Evolutionary conservation across 495 filamentous ascomycete genomes (phyloP), one percentile per base, ranked within the genome.

Genomic region (Podospora comata): DNA sequence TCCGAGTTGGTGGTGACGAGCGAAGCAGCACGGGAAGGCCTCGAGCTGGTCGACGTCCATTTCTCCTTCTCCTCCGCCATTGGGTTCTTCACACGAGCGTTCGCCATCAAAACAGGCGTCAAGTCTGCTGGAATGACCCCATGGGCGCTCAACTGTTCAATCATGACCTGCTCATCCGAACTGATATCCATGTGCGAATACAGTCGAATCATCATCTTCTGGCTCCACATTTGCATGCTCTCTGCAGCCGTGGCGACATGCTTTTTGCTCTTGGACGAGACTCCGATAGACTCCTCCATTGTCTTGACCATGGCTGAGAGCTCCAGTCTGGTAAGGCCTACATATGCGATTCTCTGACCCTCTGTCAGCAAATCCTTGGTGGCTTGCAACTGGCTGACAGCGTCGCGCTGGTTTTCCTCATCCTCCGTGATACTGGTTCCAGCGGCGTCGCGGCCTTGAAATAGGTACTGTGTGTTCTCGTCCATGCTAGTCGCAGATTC

Each of bases 161-260:
- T 97, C 95, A 99, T 99, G 73, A 99, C 82, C 81, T 99, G 95
- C 82, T 99, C 95, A 65, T 84, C 86, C 26, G 90, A 76, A 73
- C 88, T 91, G 72, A 99, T 93, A 65, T 99, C 95, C 95, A 99
- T 98, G 79, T 99, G 95, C 20, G 85, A 80, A 78, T 97, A 98
- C 44, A 99, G 74, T 66, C 93, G 87, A 15, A 96, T 85, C 92
- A 98, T 98, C 83, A 97, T 96, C 78, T 93, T 93, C 75, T 98
- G 96, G 64, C 91, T 88, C 94, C 94, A 99, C 89, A 96, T 97
- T 77, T 90, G 90, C 83, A 91, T 90, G 54, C 86, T 85, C 79
- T 98, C 95, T 11, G 86, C 78, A 1, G 89, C 87, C 62, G 89
- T 76, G 20, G 85, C 82, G 5, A 93, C 69, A 13, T 88, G 80